Conservation (phyloP, 177 flowering plant species). For the Tripterygium wilfordii region DNA sequence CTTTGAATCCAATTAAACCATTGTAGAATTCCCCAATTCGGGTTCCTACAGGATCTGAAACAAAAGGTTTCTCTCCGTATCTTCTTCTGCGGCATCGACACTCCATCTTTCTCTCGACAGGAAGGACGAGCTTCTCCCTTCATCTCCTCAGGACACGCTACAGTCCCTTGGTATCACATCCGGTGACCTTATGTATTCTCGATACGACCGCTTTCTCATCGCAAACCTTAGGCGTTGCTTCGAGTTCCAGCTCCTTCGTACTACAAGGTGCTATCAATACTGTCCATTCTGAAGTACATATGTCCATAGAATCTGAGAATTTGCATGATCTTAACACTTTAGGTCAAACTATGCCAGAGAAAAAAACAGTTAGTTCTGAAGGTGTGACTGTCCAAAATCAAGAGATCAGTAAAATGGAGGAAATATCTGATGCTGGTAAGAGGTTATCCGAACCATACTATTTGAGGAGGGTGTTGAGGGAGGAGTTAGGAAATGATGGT, state of each 20-base stretch:
- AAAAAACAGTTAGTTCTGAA: background rate
- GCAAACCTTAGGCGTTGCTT: background rate
- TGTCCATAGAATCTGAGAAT: background rate
- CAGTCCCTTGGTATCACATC: conserved; percentile 55
- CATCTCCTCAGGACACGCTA: conserved; percentile 41
- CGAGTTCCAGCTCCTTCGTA: background rate
- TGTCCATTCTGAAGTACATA: background rate
- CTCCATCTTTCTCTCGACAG: conserved; percentile 58
- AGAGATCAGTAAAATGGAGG: too few species aligned
- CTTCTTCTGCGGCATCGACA: conserved; percentile 19
- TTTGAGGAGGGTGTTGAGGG: conserved; percentile 44
- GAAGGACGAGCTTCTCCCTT: conserved; percentile 43
- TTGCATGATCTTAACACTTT: background rate
- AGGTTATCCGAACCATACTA: conserved; percentile 43
- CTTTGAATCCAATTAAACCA: conserved; percentile 46
- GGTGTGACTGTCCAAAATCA: background rate
- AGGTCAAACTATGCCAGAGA: background rate
- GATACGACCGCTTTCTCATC: conserved; percentile 21
- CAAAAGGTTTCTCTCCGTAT: conserved; percentile 25
- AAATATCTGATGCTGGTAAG: too few species aligned
- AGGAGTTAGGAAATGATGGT: conserved; percentile 27
- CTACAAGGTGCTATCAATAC: too few species aligned
- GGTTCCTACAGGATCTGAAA: conserved; percentile 39
- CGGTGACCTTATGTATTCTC: conserved; percentile 71
- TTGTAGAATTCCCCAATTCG: conserved; percentile 36